Percentiles rank a stretch among this genome's conserved stretches.
Conservation (phyloP, 2,329 filamentous ascomycete genomes). For the Boeremia exigua region DNA sequence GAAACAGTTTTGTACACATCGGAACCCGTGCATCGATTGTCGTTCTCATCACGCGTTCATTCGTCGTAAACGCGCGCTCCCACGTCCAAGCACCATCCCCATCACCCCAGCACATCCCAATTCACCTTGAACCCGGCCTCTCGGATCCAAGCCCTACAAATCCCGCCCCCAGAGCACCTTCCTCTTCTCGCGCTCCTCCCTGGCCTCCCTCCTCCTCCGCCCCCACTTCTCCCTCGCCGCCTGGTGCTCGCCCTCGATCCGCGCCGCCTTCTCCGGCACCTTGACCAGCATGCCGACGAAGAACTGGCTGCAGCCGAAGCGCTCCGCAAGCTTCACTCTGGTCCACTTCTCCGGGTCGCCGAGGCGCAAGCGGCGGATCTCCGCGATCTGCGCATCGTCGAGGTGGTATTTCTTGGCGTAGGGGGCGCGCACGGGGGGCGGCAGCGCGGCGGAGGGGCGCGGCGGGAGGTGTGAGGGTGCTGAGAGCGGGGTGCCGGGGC, state of each 20-base stretch:
- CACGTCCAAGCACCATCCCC: not conserved
- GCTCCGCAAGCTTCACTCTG: conserved; percentile 63
- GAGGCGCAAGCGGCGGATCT: conserved; percentile 63
- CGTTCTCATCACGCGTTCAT: not conserved
- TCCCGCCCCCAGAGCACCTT: conserved; percentile 67
- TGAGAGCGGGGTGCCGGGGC: conserved; percentile 40
- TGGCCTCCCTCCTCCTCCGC: conserved; percentile 62
- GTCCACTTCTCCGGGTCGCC: conserved; percentile 67
- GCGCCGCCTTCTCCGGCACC: conserved; percentile 48
- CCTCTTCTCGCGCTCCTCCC: conserved; percentile 66
- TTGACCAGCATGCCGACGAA: conserved; percentile 67
- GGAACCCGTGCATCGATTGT: not conserved
- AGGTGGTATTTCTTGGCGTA: conserved; percentile 68
- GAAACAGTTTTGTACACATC: conserved; percentile 14
- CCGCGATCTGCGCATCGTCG: conserved; percentile 60
- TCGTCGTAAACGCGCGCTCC: not conserved
- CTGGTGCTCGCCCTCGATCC: conserved; percentile 57
- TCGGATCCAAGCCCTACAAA: conserved; percentile 47
- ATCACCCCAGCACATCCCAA: not conserved
- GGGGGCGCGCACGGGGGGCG: conserved; percentile 57
- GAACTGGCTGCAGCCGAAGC: conserved; percentile 67
- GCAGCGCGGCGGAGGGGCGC: conserved; percentile 44
- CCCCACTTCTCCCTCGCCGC: conserved; percentile 67
- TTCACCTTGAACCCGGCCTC: not conserved
- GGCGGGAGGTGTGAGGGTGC: conserved; percentile 29